phyloP scores from a whole-genome alignment of 768 basidiomycete species.

The Pholiota molesta region DNA sequence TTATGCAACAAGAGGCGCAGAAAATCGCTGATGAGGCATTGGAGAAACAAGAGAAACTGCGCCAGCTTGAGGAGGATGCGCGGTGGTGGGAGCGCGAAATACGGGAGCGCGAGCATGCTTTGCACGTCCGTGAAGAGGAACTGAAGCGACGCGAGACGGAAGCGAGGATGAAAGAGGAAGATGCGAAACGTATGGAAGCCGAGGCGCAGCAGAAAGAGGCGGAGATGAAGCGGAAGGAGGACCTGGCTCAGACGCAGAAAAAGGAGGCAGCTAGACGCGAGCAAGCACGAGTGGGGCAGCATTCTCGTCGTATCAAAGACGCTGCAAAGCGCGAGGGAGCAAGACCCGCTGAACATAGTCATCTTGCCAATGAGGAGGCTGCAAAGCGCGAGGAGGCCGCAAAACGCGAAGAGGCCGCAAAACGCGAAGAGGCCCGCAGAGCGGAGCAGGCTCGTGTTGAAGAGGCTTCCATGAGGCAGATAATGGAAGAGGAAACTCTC shows the following conservation, averaged over 20 bases:
- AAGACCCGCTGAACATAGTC: background rate
- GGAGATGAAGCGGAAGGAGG: slow-evolving; percentile 17
- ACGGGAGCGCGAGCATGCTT: slow-evolving; percentile 27
- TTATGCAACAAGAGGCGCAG: slow-evolving; percentile 29
- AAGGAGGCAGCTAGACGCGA: slow-evolving; percentile 19
- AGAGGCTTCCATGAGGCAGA: too few relatives aligned
- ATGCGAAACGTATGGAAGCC: slow-evolving; percentile 10
- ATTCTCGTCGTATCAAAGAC: slow-evolving; percentile 9
- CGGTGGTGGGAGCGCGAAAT: slow-evolving; percentile 34
- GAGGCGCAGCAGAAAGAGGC: slow-evolving; percentile 13
- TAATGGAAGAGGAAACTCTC: slow-evolving; percentile 9
- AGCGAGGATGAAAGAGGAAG: slow-evolving; percentile 25
- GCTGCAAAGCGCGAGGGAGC: background rate
- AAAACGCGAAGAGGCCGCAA: background rate
- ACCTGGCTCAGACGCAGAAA: slow-evolving; percentile 12
- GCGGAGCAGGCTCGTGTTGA: background rate
- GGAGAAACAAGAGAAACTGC: slow-evolving; percentile 29
- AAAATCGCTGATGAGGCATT: slow-evolving; percentile 25
- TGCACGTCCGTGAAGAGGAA: slow-evolving; percentile 39
- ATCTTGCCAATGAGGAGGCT: slow-evolving; percentile 14
- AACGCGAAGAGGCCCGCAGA: background rate
- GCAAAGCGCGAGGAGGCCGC: slow-evolving; percentile 2
- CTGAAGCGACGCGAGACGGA: slow-evolving; percentile 36
- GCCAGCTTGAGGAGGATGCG: slow-evolving; percentile 33
- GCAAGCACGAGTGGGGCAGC: slow-evolving; percentile 16